A percentile compares a stretch with the other conserved stretches of the same genome.
Conservation (phyloP, 306 rosid genomes). For the Abrus precatorius region DNA sequence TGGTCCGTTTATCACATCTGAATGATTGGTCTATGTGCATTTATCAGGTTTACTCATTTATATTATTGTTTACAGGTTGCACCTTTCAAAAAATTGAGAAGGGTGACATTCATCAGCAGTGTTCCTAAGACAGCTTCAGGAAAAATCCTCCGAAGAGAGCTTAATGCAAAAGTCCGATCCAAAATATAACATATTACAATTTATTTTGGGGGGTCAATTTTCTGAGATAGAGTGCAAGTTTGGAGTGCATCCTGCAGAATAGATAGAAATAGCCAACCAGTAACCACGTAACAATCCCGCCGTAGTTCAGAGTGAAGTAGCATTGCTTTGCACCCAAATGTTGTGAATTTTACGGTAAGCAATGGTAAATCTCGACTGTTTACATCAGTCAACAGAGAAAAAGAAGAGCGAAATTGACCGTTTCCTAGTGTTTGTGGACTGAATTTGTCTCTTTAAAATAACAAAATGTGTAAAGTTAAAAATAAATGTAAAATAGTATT, state of each 20-base stretch:
- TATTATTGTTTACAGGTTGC: conserved; percentile 64
- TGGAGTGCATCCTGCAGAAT: background rate
- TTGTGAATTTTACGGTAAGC: background rate
- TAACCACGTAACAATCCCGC: background rate
- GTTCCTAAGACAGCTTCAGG: conserved; percentile 83
- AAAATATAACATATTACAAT: conserved; percentile 52
- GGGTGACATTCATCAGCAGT: conserved; percentile 69
- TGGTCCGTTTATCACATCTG: background rate
- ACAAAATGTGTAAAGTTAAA: too few relatives aligned
- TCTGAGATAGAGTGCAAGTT: background rate
- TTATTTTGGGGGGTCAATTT: background rate
- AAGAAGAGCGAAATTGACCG: background rate
- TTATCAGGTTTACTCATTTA: background rate
- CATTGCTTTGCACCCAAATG: background rate
- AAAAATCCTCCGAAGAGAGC: conserved; percentile 80
- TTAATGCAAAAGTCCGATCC: conserved; percentile 74
- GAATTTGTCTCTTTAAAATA: too few relatives aligned
- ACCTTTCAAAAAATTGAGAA: conserved; percentile 77
- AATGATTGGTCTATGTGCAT: background rate
- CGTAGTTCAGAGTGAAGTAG: background rate
- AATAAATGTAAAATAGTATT: too few relatives aligned
- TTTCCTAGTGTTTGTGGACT: background rate
- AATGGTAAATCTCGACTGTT: background rate
- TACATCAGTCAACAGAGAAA: background rate
- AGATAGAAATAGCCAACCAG: background rate